Percentiles rank a stretch among this genome's conserved stretches.
Conservation (phyloP, 495 filamentous ascomycete genomes). For the Penicillium psychrofluorescens region DNA sequence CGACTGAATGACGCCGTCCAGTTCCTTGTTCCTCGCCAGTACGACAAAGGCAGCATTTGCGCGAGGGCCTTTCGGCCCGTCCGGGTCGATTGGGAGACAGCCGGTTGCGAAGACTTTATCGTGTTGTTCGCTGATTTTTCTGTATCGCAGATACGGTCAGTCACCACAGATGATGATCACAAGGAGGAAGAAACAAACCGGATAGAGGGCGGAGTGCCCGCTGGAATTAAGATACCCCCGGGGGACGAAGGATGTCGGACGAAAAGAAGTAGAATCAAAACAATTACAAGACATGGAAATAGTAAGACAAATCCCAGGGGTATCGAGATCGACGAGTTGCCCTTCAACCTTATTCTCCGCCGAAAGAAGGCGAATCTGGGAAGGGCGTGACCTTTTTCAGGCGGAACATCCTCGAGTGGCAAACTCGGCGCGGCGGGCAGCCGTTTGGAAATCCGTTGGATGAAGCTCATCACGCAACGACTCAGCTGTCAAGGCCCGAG, state of each 20-base stretch:
- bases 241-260: slow-evolving; percentile 80
- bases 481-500: slow-evolving; percentile 17
- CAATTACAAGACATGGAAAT: slow-evolving; percentile 86
- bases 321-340: slow-evolving; percentile 90
- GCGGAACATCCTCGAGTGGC: slow-evolving; percentile 52
- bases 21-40: slow-evolving; percentile 90
- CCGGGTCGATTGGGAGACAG: slow-evolving; percentile 54
- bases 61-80: slow-evolving; percentile 58
- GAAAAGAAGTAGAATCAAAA: slow-evolving; percentile 85
- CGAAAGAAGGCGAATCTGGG: slow-evolving; percentile 76
- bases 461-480: slow-evolving; percentile 50
- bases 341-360: slow-evolving; percentile 83
- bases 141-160: slow-evolving; percentile 25
- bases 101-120: slow-evolving; percentile 94
- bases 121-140: slow-evolving; percentile 94
- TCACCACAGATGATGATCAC: background rate
- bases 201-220: slow-evolving; percentile 84
- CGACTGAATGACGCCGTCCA: slow-evolving; percentile 92
- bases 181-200: slow-evolving; percentile 50
- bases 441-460: slow-evolving; percentile 57
- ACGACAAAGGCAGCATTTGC: slow-evolving; percentile 96
- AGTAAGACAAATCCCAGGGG: slow-evolving; percentile 87
- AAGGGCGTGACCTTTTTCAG: slow-evolving; percentile 44
- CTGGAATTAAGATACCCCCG: slow-evolving; percentile 78
- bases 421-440: slow-evolving; percentile 54